Conservation (phyloP, 2,329 filamentous ascomycete species). For the Aspergillus pseudoglaucus region DNA sequence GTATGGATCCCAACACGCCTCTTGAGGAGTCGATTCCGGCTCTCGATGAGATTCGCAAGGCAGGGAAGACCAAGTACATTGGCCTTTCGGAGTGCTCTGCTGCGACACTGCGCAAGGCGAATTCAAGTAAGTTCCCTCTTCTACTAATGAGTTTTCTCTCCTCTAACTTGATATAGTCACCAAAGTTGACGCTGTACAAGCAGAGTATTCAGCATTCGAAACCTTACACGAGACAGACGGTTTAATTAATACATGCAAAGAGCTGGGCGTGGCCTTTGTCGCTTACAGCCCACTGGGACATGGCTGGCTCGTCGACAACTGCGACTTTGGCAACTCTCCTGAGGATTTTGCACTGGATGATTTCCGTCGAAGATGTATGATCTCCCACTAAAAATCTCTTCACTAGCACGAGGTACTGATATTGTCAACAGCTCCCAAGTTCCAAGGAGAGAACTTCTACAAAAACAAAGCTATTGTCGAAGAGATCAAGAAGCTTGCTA, state of each 20-base stretch:
- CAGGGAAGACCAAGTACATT: constrained; percentile 45
- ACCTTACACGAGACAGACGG: constrained; percentile 36
- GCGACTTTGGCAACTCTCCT: constrained; percentile 32
- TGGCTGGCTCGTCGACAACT: constrained; percentile 44
- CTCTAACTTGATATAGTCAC: constrained; percentile 28
- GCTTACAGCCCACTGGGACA: constrained; percentile 45
- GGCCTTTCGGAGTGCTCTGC: constrained; percentile 45
- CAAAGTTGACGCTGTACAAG: constrained; percentile 43
- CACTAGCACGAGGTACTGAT: not conserved
- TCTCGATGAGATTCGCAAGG: constrained; percentile 41
- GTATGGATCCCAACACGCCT: constrained; percentile 43
- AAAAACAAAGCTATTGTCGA: constrained; percentile 39
- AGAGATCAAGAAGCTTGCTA: constrained; percentile 36
- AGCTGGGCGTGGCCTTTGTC: constrained; percentile 39
- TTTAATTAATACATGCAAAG: constrained; percentile 38
- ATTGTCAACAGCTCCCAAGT: constrained; percentile 17
- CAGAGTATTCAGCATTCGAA: constrained; percentile 42
- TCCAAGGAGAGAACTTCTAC: constrained; percentile 43
- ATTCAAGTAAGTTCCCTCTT: constrained; percentile 29
- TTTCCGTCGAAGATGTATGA: constrained; percentile 35
- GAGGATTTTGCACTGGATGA: constrained; percentile 43
- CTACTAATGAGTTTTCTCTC: no score
- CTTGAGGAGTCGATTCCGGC: constrained; percentile 44
- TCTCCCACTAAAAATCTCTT: not conserved
- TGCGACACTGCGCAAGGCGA: constrained; percentile 39